Evolutionary conservation across 192 early-diverging fungal genomes (phyloP).

Genomic region (Rhizophagus clarus): DNA sequence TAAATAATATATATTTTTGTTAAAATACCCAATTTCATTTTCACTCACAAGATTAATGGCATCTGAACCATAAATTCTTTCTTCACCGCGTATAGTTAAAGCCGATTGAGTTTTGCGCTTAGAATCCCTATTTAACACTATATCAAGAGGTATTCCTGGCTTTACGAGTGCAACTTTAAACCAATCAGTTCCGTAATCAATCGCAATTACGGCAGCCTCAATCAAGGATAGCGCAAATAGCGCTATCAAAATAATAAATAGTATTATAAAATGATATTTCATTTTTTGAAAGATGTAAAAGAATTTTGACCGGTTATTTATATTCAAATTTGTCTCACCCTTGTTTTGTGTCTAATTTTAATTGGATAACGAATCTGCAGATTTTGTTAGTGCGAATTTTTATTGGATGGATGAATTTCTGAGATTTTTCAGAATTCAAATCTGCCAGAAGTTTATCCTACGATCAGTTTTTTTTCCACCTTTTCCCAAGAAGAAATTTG

Average conservation of each 20-base stretch:
- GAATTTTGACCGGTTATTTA: too few relatives aligned
- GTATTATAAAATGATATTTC: neutral
- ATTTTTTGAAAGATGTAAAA: neutral
- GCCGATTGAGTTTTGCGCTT: conserved; percentile 92
- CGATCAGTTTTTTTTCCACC: too few relatives aligned
- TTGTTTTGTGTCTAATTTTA: too few relatives aligned
- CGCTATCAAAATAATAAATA: conserved; percentile 2
- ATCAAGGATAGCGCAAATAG: neutral
- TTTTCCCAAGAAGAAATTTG: too few relatives aligned
- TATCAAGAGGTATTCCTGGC: conserved; percentile 85
- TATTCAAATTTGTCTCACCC: too few relatives aligned
- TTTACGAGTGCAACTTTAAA: conserved; percentile 95
- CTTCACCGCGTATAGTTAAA: conserved; percentile 76
- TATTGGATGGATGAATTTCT: too few relatives aligned
- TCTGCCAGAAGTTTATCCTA: too few relatives aligned
- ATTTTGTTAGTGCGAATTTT: too few relatives aligned
- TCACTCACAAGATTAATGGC: conserved; percentile 69
- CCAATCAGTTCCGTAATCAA: conserved; percentile 98
- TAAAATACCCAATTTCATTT: neutral
- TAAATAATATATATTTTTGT: neutral
- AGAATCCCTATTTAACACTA: conserved; percentile 94
- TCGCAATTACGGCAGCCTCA: conserved; percentile 83
- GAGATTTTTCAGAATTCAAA: too few relatives aligned
- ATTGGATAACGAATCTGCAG: too few relatives aligned
- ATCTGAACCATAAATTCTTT: conserved; percentile 88